These are phyloP conservation scores for Leucocoprinus birnbaumii DNA, from an alignment of 768 basidiomycete genomes.

Conservation along the genomic window DNA sequence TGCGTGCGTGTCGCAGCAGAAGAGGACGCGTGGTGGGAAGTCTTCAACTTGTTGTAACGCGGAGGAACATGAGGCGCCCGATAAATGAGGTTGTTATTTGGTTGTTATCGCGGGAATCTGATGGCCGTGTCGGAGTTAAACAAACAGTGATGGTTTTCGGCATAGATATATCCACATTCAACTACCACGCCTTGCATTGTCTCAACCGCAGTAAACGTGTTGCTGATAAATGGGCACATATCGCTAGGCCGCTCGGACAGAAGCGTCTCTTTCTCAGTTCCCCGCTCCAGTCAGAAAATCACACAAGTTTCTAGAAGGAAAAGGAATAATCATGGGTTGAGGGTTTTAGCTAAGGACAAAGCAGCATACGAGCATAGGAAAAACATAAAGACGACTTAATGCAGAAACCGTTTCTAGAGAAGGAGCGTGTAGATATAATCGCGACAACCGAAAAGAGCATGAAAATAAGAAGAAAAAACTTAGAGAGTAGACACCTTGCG, in stretches of 20 bases:
- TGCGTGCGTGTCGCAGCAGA: not conserved
- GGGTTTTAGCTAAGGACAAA: not conserved
- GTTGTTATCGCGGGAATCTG: conserved; percentile 10
- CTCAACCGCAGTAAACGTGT: not conserved
- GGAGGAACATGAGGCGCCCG: conserved; percentile 1
- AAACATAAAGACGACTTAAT: conserved; percentile 1
- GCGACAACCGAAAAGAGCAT: not conserved
- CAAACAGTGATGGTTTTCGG: not conserved
- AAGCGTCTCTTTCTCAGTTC: not conserved
- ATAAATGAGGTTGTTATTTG: conserved; percentile 5
- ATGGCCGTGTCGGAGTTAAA: conserved; percentile 6
- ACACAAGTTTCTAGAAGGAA: not conserved
- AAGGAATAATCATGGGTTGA: conserved; percentile 1
- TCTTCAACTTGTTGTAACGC: conserved; percentile 9
- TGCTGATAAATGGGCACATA: not conserved
- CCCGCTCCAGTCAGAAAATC: not conserved
- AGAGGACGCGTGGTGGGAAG: conserved; percentile 8
- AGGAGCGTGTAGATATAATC: conserved; percentile 7
- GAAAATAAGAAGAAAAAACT: conserved; percentile 2
- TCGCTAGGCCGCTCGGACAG: too few species aligned
- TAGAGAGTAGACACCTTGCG: conserved; percentile 34
- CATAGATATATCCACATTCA: not conserved
- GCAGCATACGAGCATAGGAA: conserved; percentile 5
- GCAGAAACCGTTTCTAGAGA: conserved; percentile 2
- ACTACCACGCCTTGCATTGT: not conserved